phyloP scores from a whole-genome alignment of 371 early-diverging fungal genomes.

The Mucor indicus region DNA sequence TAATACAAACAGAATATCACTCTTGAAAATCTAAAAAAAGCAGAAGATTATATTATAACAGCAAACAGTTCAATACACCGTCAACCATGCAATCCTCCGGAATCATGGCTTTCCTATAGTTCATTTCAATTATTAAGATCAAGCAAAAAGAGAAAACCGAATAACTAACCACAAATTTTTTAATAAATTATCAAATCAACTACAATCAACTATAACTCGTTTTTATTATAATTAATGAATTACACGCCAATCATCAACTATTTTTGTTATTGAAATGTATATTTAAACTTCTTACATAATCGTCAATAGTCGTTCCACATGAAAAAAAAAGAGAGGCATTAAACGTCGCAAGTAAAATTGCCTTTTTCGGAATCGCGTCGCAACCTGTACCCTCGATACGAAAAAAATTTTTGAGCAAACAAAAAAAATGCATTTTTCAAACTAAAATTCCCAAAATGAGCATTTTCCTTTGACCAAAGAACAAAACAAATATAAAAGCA shows the following conservation, averaged over 20 bases:
- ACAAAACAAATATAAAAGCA: too few relatives aligned
- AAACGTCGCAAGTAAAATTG: too few relatives aligned
- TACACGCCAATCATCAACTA: conserved; percentile 6
- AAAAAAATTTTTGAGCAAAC: too few relatives aligned
- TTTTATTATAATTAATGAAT: conserved; percentile 9
- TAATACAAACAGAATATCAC: conserved; percentile 14
- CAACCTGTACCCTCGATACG: too few relatives aligned
- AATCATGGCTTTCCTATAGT: conserved; percentile 14
- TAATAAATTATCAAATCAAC: conserved; percentile 12
- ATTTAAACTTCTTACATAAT: conserved; percentile 3
- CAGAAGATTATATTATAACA: conserved; percentile 11
- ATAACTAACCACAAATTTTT: conserved; percentile 13
- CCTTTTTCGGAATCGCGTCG: too few relatives aligned
- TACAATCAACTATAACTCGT: conserved; percentile 12
- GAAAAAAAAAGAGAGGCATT: too few relatives aligned
- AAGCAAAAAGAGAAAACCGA: conserved; percentile 17
- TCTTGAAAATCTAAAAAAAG: conserved; percentile 17
- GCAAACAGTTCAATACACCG: conserved; percentile 15
- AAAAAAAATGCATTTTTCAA: too few relatives aligned
- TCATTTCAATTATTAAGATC: conserved; percentile 11
- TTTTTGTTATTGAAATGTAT: conserved; percentile 8
- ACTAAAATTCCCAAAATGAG: too few relatives aligned
- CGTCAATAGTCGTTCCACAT: conserved; percentile 5
- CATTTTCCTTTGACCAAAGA: too few relatives aligned
- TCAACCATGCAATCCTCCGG: conserved; percentile 13